A percentile compares a stretch with the other conserved stretches of the same genome.
These are phyloP conservation scores for Vaccinium myrtillus DNA, from an alignment of 148 eudicot genomes.

Conservation along the genomic window DNA sequence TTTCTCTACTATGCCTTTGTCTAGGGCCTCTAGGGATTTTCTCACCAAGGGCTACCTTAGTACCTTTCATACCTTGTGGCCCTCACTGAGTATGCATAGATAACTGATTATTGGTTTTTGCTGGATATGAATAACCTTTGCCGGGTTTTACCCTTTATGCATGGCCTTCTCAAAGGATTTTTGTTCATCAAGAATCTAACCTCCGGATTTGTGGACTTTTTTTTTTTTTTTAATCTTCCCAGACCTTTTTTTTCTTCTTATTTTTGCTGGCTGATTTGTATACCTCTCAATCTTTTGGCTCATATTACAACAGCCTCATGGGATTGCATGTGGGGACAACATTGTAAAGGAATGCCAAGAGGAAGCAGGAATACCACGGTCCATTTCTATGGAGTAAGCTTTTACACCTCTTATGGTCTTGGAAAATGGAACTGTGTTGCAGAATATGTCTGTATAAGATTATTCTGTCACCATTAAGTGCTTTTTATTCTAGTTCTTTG, in stretches of 20 bases:
- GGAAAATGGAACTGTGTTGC: not conserved
- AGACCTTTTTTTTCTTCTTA: not conserved
- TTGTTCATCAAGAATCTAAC: not conserved
- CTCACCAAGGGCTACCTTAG: constrained; percentile 2
- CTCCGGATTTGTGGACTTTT: not conserved
- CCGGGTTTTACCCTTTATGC: not conserved
- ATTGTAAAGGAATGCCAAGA: constrained; percentile 91
- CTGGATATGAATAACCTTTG: not conserved
- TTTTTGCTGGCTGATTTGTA: not conserved
- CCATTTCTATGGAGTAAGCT: constrained; percentile 58
- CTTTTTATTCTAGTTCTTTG: not conserved
- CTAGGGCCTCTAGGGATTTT: not conserved
- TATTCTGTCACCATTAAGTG: not conserved
- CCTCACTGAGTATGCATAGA: not conserved
- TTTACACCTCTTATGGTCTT: not conserved
- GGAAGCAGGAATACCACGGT: constrained; percentile 81
- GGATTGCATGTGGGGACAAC: constrained; percentile 74
- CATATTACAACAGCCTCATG: constrained; percentile 65
- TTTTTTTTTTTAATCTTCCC: not conserved
- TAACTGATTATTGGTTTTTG: not conserved
- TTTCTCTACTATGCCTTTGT: not conserved
- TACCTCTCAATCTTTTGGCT: constrained; percentile 9
- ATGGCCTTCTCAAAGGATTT: not conserved
- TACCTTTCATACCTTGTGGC: not conserved
- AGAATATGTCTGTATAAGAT: not conserved